Evolutionary conservation across 768 basidiomycete genomes (phyloP), one percentile per base, ranked within the genome.

Genomic region (Porphyrellus cyaneotinctus): DNA sequence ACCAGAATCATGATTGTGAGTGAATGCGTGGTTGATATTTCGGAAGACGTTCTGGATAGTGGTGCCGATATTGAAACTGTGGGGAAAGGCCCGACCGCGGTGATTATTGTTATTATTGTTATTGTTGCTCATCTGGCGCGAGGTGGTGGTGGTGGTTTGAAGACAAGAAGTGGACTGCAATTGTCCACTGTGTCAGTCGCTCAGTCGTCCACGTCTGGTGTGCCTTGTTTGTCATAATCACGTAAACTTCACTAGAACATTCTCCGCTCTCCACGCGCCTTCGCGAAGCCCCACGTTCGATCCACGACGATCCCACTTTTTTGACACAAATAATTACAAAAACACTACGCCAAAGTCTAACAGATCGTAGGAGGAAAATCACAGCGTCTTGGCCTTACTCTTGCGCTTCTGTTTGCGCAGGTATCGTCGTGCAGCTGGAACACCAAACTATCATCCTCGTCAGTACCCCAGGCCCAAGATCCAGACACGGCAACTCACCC

Each of bases 401-500:
- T 64, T 67, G 52, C 68, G 72, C 41, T 51, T 59, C 37, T 65
- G 64, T 53, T 58, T 74, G 43, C 69, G 66, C 39, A 84, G 64
- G 60, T 81, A 85, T 54, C 72, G 76, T 63, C 83, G 75, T 31
- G 72, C 75, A 44, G 70, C 74, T 12, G 86, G 85, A 39, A 85
- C 60, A 20, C 86, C 87, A 69, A 88, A 88, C 87, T 88, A 59
- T 26, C 47, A 35, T 53, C 41, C 28, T 14, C 49, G 30, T 63
- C 54, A 60, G 39, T 47, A 54, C 51, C 30, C 54, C 52, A 11
- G 28, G 32, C n/a, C 5, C 35, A 13, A 24, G 5, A 39, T 2
- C 15, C 32, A 9, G 26, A 12, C 45, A 47, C 37, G 32, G 44
- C 30, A 15, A 67, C 82, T 65, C 61, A 88, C 88, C 78, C 81